Evolutionary conservation across 2,329 filamentous ascomycete species (phyloP).

Genomic region (Trichoderma guizhouense): DNA sequence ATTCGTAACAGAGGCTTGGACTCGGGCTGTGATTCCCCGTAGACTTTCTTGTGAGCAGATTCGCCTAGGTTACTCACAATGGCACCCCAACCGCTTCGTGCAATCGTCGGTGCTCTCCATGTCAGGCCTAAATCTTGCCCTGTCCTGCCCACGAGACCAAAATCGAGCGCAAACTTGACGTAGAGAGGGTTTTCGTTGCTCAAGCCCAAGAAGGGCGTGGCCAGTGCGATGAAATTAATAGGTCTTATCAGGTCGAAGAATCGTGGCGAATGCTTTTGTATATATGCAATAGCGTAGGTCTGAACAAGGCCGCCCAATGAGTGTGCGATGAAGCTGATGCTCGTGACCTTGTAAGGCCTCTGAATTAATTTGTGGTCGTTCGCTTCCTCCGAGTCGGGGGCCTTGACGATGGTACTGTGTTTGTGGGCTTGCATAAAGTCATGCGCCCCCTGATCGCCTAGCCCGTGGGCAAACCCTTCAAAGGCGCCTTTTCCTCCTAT

Average conservation of each 20-base stretch:
- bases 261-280: slow-evolving; percentile 88
- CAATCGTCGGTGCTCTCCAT: slow-evolving; percentile 85
- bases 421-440: slow-evolving; percentile 53
- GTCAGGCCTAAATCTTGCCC: slow-evolving; percentile 93
- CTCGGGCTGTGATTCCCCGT: slow-evolving; percentile 64
- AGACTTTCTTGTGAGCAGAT: slow-evolving; percentile 58
- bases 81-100: slow-evolving; percentile 82
- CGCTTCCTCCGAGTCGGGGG: slow-evolving; percentile 52
- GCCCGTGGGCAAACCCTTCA: slow-evolving; percentile 40
- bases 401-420: slow-evolving; percentile 56
- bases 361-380: slow-evolving; percentile 28
- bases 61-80: slow-evolving; percentile 78
- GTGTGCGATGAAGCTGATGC: slow-evolving; percentile 92
- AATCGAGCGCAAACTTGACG: slow-evolving; percentile 93
- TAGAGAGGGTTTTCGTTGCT: slow-evolving; percentile 98
- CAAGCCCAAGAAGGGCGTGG: slow-evolving; percentile 82
- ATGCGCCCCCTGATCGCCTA: slow-evolving; percentile 38
- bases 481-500: slow-evolving; percentile 48
- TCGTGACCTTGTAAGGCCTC: slow-evolving; percentile 77
- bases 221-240: slow-evolving; percentile 85
- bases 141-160: slow-evolving; percentile 92
- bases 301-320: slow-evolving; percentile 88
- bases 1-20: slow-evolving; percentile 88
- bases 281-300: slow-evolving; percentile 92
- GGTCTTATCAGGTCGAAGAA: slow-evolving; percentile 87